Evolutionary conservation across 1,284 basidiomycete species (phyloP), one percentile per base, ranked within the genome.

Genomic region (Neolentinus lepideus): DNA sequence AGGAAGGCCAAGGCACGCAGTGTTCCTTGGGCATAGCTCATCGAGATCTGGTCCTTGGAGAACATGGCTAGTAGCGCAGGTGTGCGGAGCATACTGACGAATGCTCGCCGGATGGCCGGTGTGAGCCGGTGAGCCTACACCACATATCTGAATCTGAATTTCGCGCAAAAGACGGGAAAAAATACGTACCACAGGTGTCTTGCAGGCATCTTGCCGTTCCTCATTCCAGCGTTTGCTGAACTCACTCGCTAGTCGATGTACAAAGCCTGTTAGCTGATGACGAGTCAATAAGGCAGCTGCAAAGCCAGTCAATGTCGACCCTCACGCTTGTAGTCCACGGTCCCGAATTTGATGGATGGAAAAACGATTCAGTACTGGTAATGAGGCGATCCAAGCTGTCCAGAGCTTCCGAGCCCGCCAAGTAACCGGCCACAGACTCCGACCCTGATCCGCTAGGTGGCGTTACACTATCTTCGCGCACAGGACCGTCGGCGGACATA

Each of bases 41-140:
- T 82, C 27, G 83, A 81, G 2, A 84, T 64, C 1, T 81, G 72
- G 61, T 91, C 92, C 71, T 98, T 98, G 53, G 93, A 88, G 72
- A 99, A 99, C 88, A 99, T 97, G 22, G 92, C 85, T 12, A 98
- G 81, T 33, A 99, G 75, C 1, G 92, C 90, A 9, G 96, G 92
- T 0, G 93, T 96, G 43, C 92, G 83, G 45, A 98, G 78, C 45
- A 82, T 86, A 24, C 77, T 75, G 22, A 98, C 92, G 64, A 99
- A 94, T 25, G 87, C 84, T 54, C 83, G 83, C 57, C 90, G 87
- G 64, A 99, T 96, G 22, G 76, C 75, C 3, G 84, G 81, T 0
- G 95, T 98, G 47, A 99, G 74, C 10, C 94, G 84, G 64, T 85
- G 78, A 3, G 74, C 75, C 85, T 90, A 63, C 24, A 54, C 46